Evolutionary conservation across 176 grass and related monocot genomes (phyloP).

Genomic region (Rhipidocladum racemiflorum): DNA sequence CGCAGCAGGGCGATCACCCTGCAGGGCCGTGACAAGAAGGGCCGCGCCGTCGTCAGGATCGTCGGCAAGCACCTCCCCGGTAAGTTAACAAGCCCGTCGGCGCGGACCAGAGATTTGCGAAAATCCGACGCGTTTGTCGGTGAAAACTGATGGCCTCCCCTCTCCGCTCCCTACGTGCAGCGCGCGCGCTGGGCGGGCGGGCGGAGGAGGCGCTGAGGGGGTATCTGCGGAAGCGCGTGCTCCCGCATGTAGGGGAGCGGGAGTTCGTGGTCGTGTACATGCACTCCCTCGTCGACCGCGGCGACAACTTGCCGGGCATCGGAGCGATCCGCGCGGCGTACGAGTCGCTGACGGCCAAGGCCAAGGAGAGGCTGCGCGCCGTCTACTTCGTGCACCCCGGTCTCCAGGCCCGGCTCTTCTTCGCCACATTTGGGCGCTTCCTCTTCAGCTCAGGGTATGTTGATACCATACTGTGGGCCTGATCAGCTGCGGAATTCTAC

Average conservation of each 20-base stretch:
- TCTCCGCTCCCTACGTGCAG: neutral
- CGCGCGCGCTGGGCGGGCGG: slow-evolving; percentile 51
- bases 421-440: slow-evolving; percentile 73
- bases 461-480: neutral
- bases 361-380: slow-evolving; percentile 47
- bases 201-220: slow-evolving; percentile 49
- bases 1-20: slow-evolving; percentile 58
- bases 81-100: neutral
- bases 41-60: slow-evolving; percentile 65
- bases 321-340: slow-evolving; percentile 54
- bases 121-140: neutral
- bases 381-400: slow-evolving; percentile 92
- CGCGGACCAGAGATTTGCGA: neutral
- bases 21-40: slow-evolving; percentile 54
- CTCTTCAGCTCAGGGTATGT: slow-evolving; percentile 70
- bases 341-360: slow-evolving; percentile 46
- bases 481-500: neutral
- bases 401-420: slow-evolving; percentile 81
- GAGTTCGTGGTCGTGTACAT: slow-evolving; percentile 74
- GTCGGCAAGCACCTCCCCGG: slow-evolving; percentile 85
- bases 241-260: slow-evolving; percentile 45
- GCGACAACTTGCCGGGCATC: slow-evolving; percentile 70
- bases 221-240: slow-evolving; percentile 42
- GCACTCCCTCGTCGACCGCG: slow-evolving; percentile 64
- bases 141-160: neutral